phyloP scores from a whole-genome alignment of 345 rosid species.

The Euphorbia lathyris region DNA sequence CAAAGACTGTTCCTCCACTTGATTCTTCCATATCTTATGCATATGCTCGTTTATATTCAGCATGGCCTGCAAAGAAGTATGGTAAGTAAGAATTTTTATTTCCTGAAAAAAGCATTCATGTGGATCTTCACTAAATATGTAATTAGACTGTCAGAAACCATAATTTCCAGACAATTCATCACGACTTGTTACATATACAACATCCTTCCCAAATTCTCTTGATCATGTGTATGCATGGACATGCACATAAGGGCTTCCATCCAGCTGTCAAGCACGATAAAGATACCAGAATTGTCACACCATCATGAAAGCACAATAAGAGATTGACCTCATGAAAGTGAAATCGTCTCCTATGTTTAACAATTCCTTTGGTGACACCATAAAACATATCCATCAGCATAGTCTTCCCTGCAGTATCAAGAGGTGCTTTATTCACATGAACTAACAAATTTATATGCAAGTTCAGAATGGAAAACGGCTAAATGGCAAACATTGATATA shows the following conservation, averaged over 20 bases:
- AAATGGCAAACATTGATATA: background rate
- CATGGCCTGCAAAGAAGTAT: constrained; percentile 61
- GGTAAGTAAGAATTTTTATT: constrained; percentile 4
- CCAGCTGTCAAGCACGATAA: background rate
- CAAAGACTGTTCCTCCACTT: no score
- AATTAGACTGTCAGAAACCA: background rate
- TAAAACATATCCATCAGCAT: constrained; percentile 99
- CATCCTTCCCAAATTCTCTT: background rate
- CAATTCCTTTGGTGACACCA: constrained; percentile 58
- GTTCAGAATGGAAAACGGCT: constrained; percentile 5
- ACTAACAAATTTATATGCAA: background rate
- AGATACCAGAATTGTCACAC: background rate
- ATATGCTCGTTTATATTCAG: no score
- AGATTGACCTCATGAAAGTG: constrained; percentile 83
- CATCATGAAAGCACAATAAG: constrained; percentile 14
- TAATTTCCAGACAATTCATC: background rate
- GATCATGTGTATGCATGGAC: background rate
- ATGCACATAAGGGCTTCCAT: background rate
- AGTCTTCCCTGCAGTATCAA: constrained; percentile 67
- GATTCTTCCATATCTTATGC: no score
- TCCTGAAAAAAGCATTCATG: background rate
- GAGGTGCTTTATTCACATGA: constrained; percentile 1
- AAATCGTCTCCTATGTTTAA: constrained; percentile 62
- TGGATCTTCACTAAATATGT: background rate
- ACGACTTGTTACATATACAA: background rate